Conservation (phyloP, 805 yeast species). For the Metschnikowia dekortorum region DNA sequence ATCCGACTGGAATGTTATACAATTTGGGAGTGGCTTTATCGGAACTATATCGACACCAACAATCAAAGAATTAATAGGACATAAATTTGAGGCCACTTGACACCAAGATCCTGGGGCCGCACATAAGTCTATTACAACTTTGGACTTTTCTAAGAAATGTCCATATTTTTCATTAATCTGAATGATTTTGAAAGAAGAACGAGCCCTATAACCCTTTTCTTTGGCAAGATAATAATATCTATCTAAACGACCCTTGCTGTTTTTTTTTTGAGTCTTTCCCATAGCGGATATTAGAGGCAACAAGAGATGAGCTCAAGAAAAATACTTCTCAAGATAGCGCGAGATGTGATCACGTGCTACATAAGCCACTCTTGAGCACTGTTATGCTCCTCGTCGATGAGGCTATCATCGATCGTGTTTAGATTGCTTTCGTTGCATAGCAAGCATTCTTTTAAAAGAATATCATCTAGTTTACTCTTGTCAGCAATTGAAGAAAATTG, state of each 20-base stretch:
- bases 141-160: constrained; percentile 88
- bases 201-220: constrained; percentile 97
- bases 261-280: constrained; percentile 93
- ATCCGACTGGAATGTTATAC: constrained; percentile 92
- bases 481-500: constrained; percentile 36
- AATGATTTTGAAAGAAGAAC: constrained; percentile 91
- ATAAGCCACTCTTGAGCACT: constrained; percentile 20
- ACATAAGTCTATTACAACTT: constrained; percentile 95
- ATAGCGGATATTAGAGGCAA: constrained; percentile 28
- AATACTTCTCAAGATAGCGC: constrained; percentile 3
- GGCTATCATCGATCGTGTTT: constrained; percentile 61
- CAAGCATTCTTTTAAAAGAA: constrained; percentile 63
- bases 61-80: constrained; percentile 89
- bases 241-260: constrained; percentile 98
- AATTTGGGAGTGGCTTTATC: constrained; percentile 92
- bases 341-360: constrained; percentile 13
- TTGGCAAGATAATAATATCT: constrained; percentile 94
- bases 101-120: constrained; percentile 99
- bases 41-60: constrained; percentile 99
- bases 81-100: constrained; percentile 91
- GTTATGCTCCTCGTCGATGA: constrained; percentile 35
- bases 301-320: constrained; percentile 9
- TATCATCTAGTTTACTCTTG: constrained; percentile 50
- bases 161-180: constrained; percentile 97
- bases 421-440: constrained; percentile 74